Percentiles rank a stretch among this genome's conserved stretches.
Evolutionary conservation across 1,284 basidiomycete genomes (phyloP).

Genomic region (Sporisorium sorghi): DNA sequence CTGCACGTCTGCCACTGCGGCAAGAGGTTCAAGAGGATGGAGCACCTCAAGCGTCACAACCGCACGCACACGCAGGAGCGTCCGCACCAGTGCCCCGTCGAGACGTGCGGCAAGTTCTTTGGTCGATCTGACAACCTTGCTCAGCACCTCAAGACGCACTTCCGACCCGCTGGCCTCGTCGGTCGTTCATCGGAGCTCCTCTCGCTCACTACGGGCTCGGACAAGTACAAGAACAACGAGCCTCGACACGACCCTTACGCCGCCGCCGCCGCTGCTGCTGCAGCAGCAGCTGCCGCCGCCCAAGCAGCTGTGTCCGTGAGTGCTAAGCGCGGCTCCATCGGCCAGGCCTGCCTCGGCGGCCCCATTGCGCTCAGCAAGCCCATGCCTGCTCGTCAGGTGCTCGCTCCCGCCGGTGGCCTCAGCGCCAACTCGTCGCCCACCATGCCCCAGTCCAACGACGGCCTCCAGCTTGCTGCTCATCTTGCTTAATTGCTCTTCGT

Average conservation of each 20-base stretch:
- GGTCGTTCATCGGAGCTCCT: constrained; percentile 51
- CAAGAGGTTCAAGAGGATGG: constrained; percentile 68
- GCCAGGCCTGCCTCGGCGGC: constrained; percentile 40
- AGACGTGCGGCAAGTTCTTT: constrained; percentile 66
- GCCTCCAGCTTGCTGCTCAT: constrained; percentile 19
- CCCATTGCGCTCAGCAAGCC: constrained; percentile 51
- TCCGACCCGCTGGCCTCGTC: constrained; percentile 54
- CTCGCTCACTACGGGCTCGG: constrained; percentile 37
- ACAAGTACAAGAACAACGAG: constrained; percentile 45
- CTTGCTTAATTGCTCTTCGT: constrained; percentile 13
- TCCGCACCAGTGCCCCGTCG: constrained; percentile 65
- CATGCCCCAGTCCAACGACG: constrained; percentile 9
- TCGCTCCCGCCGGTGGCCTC: constrained; percentile 29
- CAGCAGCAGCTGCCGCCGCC: constrained; percentile 47
- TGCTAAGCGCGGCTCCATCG: constrained; percentile 34
- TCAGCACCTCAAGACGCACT: constrained; percentile 69
- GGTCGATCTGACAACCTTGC: constrained; percentile 67
- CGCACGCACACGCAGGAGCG: constrained; percentile 68
- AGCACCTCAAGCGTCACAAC: constrained; percentile 69
- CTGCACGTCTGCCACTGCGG: constrained; percentile 67
- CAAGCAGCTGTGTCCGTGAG: constrained; percentile 41
- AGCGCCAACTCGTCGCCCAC: constrained; percentile 42
- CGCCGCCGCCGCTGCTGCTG: constrained; percentile 53
- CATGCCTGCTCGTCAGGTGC: constrained; percentile 30
- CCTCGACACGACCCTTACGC: constrained; percentile 62